A percentile compares a stretch with the other conserved stretches of the same genome.
Conservation (phyloP, 441 rosid species). For the Croton laevigatus region DNA sequence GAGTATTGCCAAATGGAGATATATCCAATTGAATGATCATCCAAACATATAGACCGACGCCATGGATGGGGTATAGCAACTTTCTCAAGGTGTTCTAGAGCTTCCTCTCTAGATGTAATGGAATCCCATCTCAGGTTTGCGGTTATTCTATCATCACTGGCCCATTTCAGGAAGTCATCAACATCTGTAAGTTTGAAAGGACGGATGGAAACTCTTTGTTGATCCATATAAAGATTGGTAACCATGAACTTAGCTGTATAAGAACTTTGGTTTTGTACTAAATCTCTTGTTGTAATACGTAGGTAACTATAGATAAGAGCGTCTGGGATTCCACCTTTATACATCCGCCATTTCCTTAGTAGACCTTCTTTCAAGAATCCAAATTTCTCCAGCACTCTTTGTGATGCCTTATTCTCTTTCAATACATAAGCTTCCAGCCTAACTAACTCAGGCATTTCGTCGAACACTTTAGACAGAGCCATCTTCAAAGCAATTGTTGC, state of each 20-base stretch:
- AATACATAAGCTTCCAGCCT: conserved; percentile 53
- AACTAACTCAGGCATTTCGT: conserved; percentile 34
- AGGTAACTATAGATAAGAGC: conserved; percentile 39
- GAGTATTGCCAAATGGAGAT: conserved; percentile 31
- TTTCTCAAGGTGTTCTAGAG: conserved; percentile 22
- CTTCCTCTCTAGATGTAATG: conserved; percentile 34
- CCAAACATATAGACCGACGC: conserved; percentile 42
- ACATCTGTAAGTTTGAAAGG: conserved; percentile 42
- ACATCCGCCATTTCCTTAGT: conserved; percentile 47
- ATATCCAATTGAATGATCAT: conserved; percentile 36
- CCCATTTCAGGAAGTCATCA: conserved; percentile 40
- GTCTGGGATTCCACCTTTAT: conserved; percentile 47
- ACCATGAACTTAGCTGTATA: neutral
- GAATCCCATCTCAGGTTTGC: conserved; percentile 37
- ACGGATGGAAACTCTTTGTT: conserved; percentile 39
- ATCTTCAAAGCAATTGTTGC: conserved; percentile 34
- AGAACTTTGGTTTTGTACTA: neutral
- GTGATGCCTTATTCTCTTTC: conserved; percentile 38
- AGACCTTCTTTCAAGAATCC: conserved; percentile 57
- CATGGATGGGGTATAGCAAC: conserved; percentile 39
- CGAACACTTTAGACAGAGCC: conserved; percentile 31
- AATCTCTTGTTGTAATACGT: no score
- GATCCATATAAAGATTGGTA: conserved; percentile 26
- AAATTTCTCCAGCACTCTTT: conserved; percentile 50
- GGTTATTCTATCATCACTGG: conserved; percentile 34